These are phyloP conservation scores for Xylaria castorea DNA, from an alignment of 495 filamentous ascomycete genomes.

Conservation along the genomic window DNA sequence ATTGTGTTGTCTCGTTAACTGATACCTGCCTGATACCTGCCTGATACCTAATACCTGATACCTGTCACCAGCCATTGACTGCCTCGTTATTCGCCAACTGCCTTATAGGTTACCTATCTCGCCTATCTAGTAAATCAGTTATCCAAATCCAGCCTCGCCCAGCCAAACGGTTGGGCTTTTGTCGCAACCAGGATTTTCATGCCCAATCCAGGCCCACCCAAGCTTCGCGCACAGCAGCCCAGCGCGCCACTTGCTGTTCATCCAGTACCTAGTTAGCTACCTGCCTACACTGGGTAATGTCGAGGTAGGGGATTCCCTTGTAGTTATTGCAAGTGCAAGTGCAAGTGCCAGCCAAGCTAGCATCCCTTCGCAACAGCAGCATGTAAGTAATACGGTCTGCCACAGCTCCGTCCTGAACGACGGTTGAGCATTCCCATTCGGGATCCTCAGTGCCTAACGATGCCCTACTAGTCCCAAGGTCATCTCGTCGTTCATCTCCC, in stretches of 20 bases:
- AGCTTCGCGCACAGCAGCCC: constrained; percentile 22
- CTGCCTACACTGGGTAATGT: not conserved
- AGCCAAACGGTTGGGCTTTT: constrained; percentile 22
- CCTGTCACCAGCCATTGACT: not conserved
- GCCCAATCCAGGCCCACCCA: constrained; percentile 43
- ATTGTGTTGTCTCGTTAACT: not conserved
- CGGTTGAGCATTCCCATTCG: constrained; percentile 26
- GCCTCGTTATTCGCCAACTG: not conserved
- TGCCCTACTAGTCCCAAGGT: constrained; percentile 37
- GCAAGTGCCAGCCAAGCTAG: not conserved
- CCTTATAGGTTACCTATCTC: not conserved
- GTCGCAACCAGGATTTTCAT: constrained; percentile 26
- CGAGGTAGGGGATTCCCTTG: constrained; percentile 35
- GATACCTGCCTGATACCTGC: not conserved
- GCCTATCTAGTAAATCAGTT: constrained; percentile 15
- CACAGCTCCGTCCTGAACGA: constrained; percentile 11
- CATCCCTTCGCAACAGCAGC: constrained; percentile 29
- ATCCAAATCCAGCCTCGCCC: constrained; percentile 21
- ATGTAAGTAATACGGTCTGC: constrained; percentile 44
- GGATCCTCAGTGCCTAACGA: constrained; percentile 43
- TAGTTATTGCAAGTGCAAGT: constrained; percentile 1
- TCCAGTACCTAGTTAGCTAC: not conserved
- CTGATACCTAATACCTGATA: too few species aligned
- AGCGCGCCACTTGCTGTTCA: constrained; percentile 39
- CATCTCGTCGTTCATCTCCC: constrained; percentile 31